Conservation (phyloP, 202 grass and related monocot species). For the Setaria italica region DNA sequence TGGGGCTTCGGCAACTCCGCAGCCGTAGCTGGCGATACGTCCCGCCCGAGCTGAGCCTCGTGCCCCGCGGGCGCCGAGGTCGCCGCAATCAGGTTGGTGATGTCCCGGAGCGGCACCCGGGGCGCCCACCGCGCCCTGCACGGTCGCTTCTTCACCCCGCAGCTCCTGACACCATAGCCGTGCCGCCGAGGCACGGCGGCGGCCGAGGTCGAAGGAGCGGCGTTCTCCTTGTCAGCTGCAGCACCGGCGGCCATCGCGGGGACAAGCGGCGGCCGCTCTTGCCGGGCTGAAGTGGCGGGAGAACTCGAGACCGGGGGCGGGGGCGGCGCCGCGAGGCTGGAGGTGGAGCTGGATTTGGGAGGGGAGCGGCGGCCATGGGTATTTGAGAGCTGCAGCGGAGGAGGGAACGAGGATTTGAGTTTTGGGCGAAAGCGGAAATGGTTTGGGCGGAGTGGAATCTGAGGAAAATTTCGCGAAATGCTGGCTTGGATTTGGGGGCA, state of each 20-base stretch:
- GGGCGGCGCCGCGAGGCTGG: background rate
- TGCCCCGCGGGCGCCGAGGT: background rate
- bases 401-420: slow-evolving; percentile 38
- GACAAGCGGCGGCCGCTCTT: background rate
- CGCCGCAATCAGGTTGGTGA: slow-evolving; percentile 42
- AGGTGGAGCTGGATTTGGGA: background rate
- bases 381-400: slow-evolving; percentile 29
- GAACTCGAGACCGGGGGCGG: background rate
- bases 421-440: slow-evolving; percentile 1
- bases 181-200: background rate
- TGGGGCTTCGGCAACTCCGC: too few species aligned
- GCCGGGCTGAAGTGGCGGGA: too few species aligned
- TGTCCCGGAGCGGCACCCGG: slow-evolving; percentile 48
- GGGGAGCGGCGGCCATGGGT: slow-evolving; percentile 42
- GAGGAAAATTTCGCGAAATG: background rate
- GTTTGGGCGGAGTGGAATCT: background rate
- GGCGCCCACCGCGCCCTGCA: background rate
- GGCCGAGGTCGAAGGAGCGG: background rate
- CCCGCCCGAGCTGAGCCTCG: background rate
- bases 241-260: slow-evolving; percentile 35
- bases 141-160: slow-evolving; percentile 51
- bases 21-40: background rate
- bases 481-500: background rate
- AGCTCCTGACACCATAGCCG: slow-evolving; percentile 25
- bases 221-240: slow-evolving; percentile 43